Evolutionary conservation across 108 stramenopile species (phyloP).

Genomic region (Cyclotella kingstonii): DNA sequence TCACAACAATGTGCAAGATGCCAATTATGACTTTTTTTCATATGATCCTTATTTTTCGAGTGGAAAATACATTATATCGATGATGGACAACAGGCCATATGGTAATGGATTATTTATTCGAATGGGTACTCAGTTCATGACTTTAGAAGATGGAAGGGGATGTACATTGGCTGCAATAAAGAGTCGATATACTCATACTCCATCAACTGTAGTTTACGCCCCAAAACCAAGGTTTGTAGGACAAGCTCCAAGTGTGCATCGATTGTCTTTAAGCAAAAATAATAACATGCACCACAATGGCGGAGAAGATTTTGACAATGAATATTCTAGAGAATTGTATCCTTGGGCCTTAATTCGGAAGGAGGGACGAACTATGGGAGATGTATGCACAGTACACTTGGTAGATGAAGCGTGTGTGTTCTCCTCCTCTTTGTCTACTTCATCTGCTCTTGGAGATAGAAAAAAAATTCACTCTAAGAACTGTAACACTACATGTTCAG

Average conservation of each 20-base stretch:
- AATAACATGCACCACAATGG: neutral
- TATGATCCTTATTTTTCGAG: conserved; percentile 40
- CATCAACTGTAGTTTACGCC: conserved; percentile 27
- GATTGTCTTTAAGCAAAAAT: conserved; percentile 6
- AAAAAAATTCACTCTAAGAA: neutral
- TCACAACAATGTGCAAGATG: neutral
- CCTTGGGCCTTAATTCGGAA: conserved; percentile 48
- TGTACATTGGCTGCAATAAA: conserved; percentile 27
- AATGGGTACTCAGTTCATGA: conserved; percentile 33
- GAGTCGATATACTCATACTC: conserved; percentile 28
- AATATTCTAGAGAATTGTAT: conserved; percentile 19
- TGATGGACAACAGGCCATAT: conserved; percentile 10
- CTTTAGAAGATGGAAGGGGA: conserved; percentile 29
- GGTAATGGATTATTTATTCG: conserved; percentile 29
- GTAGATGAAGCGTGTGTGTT: conserved; percentile 1
- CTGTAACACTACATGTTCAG: neutral
- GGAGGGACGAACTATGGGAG: conserved; percentile 26
- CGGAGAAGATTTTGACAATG: neutral
- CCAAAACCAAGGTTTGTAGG: conserved; percentile 20
- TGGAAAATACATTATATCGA: conserved; percentile 20
- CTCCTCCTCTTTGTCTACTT: neutral
- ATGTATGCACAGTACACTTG: conserved; percentile 26
- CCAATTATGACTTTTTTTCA: conserved; percentile 23
- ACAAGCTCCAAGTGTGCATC: conserved; percentile 30
- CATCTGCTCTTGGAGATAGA: neutral